Conservation (phyloP, 495 filamentous ascomycete genomes). For the Annulohypoxylon moriforme region DNA sequence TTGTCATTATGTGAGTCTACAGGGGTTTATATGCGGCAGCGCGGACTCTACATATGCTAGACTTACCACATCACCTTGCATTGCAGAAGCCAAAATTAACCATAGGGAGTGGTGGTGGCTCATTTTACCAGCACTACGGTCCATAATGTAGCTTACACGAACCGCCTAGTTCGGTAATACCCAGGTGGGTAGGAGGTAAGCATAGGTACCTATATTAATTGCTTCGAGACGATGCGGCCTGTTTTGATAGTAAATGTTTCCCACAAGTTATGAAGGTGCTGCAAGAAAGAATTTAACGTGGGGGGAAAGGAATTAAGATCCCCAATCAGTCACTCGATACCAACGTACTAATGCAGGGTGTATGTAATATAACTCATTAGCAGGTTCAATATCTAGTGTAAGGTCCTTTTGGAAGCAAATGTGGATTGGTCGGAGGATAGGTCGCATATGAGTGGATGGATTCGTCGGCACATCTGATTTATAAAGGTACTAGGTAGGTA, state of each 20-base stretch:
- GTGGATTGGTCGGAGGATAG: background rate
- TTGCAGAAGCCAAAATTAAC: constrained; percentile 8
- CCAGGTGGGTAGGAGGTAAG: background rate
- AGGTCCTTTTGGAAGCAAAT: background rate
- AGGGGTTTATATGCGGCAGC: background rate
- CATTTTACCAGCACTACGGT: background rate
- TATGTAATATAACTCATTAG: background rate
- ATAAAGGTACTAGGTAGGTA: no score
- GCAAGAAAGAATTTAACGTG: background rate
- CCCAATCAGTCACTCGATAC: background rate
- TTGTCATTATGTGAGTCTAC: background rate
- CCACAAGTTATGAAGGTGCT: background rate
- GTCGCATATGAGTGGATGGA: background rate
- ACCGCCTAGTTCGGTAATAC: background rate
- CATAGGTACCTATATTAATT: background rate
- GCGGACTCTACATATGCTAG: background rate
- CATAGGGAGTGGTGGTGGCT: background rate
- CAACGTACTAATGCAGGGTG: background rate
- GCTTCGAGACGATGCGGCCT: background rate
- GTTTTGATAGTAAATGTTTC: background rate
- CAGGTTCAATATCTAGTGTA: background rate
- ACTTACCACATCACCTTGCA: constrained; percentile 13
- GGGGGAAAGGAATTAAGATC: background rate
- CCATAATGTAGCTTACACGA: background rate
- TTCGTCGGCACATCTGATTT: background rate